These are phyloP conservation scores for Sugiyamaella novakii DNA, from an alignment of 1,139 yeast genomes.

Conservation along the genomic window DNA sequence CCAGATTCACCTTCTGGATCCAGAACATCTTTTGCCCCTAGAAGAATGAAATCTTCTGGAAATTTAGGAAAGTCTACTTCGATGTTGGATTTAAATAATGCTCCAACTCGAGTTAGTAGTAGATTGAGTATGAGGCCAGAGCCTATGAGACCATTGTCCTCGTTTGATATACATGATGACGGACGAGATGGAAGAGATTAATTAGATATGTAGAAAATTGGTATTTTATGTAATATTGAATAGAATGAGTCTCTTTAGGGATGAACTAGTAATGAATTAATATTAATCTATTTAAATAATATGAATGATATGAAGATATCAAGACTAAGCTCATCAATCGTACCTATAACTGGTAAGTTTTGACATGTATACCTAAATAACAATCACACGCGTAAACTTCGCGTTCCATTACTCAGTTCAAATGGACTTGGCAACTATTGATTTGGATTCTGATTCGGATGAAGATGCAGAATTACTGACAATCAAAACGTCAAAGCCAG, in stretches of 20 bases:
- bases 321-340: too few species aligned
- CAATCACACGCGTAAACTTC: slow-evolving; percentile 12
- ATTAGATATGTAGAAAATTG: neutral
- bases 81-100: slow-evolving; percentile 32
- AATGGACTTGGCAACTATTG: too few species aligned
- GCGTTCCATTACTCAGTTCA: too few species aligned
- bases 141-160: slow-evolving; percentile 19
- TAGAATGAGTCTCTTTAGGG: too few species aligned
- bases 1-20: slow-evolving; percentile 24
- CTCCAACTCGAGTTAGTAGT: slow-evolving; percentile 31
- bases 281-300: too few species aligned
- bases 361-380: too few species aligned
- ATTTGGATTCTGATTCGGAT: slow-evolving; percentile 9
- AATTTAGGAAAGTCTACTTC: slow-evolving; percentile 35
- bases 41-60: slow-evolving; percentile 20
- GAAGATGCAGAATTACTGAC: slow-evolving; percentile 12
- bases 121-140: slow-evolving; percentile 29
- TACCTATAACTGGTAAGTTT: neutral
- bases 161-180: slow-evolving; percentile 20
- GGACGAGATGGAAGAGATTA: slow-evolving; percentile 9
- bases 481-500: neutral
- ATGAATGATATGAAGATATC: too few species aligned
- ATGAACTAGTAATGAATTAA: too few species aligned
- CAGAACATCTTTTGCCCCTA: slow-evolving; percentile 18
- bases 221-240: too few species aligned